Percentiles rank a stretch among this genome's conserved stretches.
Evolutionary conservation across 1,139 yeast species (phyloP).

Genomic region (Hemisphaericaspora lyxosophila): DNA sequence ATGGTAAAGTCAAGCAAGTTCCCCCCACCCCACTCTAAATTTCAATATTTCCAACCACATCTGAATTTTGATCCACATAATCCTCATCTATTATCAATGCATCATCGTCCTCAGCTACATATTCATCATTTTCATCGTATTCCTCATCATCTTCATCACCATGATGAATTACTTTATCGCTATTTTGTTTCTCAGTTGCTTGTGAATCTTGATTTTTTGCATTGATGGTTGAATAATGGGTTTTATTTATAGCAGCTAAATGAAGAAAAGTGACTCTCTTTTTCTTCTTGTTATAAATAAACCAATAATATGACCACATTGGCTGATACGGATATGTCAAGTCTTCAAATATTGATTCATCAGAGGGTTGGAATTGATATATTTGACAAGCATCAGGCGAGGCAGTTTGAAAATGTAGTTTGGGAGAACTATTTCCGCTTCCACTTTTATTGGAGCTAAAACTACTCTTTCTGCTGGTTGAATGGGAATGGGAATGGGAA

Average conservation of each 20-base stretch:
- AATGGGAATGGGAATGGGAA: too few species aligned
- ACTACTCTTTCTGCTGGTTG: constrained; percentile 29
- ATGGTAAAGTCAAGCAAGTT: too few species aligned
- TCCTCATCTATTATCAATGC: constrained; percentile 29
- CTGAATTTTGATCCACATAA: constrained; percentile 23
- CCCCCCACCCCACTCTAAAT: constrained; percentile 18
- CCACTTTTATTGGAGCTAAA: constrained; percentile 12
- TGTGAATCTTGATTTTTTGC: constrained; percentile 12
- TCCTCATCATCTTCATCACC: constrained; percentile 20
- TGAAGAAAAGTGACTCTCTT: constrained; percentile 89
- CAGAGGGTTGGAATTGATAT: constrained; percentile 77
- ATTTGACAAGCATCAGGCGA: constrained; percentile 61
- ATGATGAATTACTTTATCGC: constrained; percentile 10
- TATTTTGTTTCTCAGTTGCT: constrained; percentile 7
- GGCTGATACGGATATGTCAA: constrained; percentile 67
- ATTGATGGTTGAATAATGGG: constrained; percentile 39
- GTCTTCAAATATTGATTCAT: constrained; percentile 71
- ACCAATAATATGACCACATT: constrained; percentile 91
- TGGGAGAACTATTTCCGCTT: constrained; percentile 15
- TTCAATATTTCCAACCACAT: constrained; percentile 40
- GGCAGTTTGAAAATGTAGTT: constrained; percentile 2
- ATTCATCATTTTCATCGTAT: constrained; percentile 21
- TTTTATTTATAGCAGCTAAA: constrained; percentile 44
- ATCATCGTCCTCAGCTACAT: constrained; percentile 29
- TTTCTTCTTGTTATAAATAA: constrained; percentile 84